Conservation (phyloP, 139 green algal species). For the Coelastrella sp. region DNA sequence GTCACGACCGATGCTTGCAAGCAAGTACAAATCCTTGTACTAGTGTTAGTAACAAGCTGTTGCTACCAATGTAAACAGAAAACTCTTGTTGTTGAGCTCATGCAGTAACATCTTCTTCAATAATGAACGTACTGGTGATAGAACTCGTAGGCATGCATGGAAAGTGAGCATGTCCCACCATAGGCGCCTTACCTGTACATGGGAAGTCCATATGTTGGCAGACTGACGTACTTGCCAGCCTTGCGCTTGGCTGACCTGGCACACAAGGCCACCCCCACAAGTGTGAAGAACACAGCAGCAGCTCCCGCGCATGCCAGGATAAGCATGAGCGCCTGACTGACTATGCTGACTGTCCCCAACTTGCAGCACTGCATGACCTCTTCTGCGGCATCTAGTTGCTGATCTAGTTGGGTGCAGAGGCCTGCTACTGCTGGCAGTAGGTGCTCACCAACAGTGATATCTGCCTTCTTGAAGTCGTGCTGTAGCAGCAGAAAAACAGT, state of each 20-base stretch:
- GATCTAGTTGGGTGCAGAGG: slow-evolving; percentile 1
- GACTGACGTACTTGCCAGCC: not conserved
- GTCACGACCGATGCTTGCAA: no score
- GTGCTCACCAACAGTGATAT: not conserved
- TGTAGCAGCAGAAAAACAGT: not conserved
- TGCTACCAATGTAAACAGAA: no score
- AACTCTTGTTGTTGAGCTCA: no score
- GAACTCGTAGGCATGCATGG: not conserved
- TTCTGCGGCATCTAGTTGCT: slow-evolving; percentile 34
- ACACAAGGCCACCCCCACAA: slow-evolving; percentile 24
- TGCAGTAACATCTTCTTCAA: not conserved
- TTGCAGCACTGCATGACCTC: slow-evolving; percentile 50
- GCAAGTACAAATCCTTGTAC: no score
- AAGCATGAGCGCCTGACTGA: slow-evolving; percentile 11
- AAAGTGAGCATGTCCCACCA: not conserved
- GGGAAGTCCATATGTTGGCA: slow-evolving; percentile 40
- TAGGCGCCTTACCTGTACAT: slow-evolving; percentile 19
- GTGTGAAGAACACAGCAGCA: slow-evolving; percentile 29
- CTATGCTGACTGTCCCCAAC: not conserved
- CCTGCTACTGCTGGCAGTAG: slow-evolving; percentile 31
- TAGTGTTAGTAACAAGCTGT: no score
- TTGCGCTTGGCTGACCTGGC: not conserved
- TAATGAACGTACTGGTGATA: not conserved
- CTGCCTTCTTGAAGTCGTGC: slow-evolving; percentile 40
- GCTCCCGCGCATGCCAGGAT: slow-evolving; percentile 8